phyloP scores from a whole-genome alignment of 176 grass and related monocot genomes.

The Canna indica region DNA sequence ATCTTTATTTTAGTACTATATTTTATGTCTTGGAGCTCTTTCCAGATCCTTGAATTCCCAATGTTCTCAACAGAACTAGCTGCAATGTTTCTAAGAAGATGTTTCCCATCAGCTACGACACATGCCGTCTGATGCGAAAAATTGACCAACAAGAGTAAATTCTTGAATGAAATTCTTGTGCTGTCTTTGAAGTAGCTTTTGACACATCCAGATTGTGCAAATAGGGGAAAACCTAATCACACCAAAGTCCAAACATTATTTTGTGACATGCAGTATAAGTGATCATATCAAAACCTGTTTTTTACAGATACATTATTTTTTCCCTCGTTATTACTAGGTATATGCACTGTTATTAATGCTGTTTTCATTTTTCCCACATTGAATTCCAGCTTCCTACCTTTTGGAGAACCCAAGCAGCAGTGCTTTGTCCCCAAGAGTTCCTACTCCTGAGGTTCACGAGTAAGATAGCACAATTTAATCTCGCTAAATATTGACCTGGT shows the following conservation, averaged over 20 bases:
- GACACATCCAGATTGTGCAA: neutral
- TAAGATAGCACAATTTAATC: constrained; percentile 19
- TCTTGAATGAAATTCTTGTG: neutral
- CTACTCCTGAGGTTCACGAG: constrained; percentile 79
- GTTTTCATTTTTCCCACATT: neutral
- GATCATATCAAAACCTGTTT: too few relatives aligned
- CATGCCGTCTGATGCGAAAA: neutral
- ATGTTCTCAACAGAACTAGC: too few relatives aligned
- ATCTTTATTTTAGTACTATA: neutral
- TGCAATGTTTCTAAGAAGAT: neutral
- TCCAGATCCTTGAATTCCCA: neutral
- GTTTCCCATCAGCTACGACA: neutral
- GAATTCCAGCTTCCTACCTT: constrained; percentile 72
- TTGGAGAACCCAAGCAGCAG: constrained; percentile 60
- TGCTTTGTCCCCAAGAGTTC: constrained; percentile 65
- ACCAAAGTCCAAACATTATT: too few relatives aligned
- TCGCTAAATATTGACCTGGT: neutral
- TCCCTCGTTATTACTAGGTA: neutral
- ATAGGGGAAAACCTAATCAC: neutral
- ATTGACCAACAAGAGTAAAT: neutral
- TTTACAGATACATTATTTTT: neutral
- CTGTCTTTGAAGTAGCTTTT: neutral
- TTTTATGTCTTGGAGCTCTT: neutral
- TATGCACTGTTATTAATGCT: neutral
- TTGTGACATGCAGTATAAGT: too few relatives aligned